These are phyloP conservation scores for Wickerhamiella sergipiensis DNA, from an alignment of 805 yeast species.

Conservation along the genomic window DNA sequence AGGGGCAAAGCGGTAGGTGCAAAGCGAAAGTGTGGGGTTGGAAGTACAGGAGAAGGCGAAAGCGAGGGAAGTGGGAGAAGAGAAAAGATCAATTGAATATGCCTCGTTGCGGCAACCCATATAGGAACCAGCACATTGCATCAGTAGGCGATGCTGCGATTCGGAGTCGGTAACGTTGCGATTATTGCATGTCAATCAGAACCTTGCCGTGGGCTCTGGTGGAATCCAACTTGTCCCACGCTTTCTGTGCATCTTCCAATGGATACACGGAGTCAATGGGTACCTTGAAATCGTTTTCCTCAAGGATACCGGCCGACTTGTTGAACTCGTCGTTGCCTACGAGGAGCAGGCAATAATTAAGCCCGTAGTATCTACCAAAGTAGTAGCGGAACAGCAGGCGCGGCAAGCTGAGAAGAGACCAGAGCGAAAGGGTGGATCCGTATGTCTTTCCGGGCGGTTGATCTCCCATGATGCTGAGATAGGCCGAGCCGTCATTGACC, in stretches of 20 bases:
- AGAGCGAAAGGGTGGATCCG: not conserved
- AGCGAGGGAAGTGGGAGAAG: no score
- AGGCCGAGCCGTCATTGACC: slow-evolving; percentile 34
- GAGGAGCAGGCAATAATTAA: slow-evolving; percentile 17
- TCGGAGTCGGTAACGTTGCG: no score
- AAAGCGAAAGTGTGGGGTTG: no score
- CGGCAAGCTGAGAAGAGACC: slow-evolving; percentile 7
- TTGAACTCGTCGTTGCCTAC: slow-evolving; percentile 24
- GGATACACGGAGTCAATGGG: slow-evolving; percentile 41
- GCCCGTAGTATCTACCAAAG: slow-evolving; percentile 20
- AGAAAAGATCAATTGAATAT: no score
- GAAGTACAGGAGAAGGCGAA: no score
- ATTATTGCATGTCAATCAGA: slow-evolving; percentile 26
- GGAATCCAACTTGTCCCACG: slow-evolving; percentile 34
- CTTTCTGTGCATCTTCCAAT: slow-evolving; percentile 37
- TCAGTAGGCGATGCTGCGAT: no score
- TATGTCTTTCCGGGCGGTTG: slow-evolving; percentile 9
- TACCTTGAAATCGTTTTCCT: slow-evolving; percentile 31
- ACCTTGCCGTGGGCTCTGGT: slow-evolving; percentile 55
- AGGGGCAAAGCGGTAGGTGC: no score
- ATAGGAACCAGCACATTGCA: no score
- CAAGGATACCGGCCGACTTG: slow-evolving; percentile 33
- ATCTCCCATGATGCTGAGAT: slow-evolving; percentile 47
- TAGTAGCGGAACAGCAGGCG: slow-evolving; percentile 17
- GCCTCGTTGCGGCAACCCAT: no score